These are phyloP conservation scores for Haematococcus lacustris DNA, from an alignment of 139 green algal genomes.

Conservation along the genomic window DNA sequence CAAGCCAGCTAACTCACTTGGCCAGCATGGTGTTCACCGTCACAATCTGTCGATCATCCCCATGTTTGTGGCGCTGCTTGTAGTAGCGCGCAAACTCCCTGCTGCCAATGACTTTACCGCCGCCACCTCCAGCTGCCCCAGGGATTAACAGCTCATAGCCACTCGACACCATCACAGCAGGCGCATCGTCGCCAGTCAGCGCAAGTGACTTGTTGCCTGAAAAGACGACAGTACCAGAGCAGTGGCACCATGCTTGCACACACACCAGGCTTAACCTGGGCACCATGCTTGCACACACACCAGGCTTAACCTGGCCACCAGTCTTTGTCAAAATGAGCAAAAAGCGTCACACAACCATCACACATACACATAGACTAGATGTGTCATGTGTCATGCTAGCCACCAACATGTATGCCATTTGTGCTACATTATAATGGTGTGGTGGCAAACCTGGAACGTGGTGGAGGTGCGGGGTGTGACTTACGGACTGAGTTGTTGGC, in stretches of 20 bases:
- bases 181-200: background rate
- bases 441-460: too few species aligned
- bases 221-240: background rate
- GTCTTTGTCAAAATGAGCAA: background rate
- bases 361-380: too few species aligned
- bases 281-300: too few species aligned
- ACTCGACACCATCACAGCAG: conserved; percentile 5
- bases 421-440: too few species aligned
- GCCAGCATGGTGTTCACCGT: conserved; percentile 37
- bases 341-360: background rate
- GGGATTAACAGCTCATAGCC: conserved; percentile 66
- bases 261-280: too few species aligned
- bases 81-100: conserved; percentile 79
- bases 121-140: conserved; percentile 11
- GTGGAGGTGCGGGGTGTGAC: background rate
- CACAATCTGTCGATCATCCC: conserved; percentile 43
- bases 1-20: too few species aligned
- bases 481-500: background rate
- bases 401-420: background rate
- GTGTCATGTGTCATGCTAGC: background rate
- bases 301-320: too few species aligned
- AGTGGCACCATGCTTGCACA: background rate
- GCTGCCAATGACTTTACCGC: conserved; percentile 57
- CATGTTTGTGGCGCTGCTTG: conserved; percentile 57
- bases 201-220: background rate